Conservation (phyloP, 768 basidiomycete genomes). For the Russula sp. region DNA sequence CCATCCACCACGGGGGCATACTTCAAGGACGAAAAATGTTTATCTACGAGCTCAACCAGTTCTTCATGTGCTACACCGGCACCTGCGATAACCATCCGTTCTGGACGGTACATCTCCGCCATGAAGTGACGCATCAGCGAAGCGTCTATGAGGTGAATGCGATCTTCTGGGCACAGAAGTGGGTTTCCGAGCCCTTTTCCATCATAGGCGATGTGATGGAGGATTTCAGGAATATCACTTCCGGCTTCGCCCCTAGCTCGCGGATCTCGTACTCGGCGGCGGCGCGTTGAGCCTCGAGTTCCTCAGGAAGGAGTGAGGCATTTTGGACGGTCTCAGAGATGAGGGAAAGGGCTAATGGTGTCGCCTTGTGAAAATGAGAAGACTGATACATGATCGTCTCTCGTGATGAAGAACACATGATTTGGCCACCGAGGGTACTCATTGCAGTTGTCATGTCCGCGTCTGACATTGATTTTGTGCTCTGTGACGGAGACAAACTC, state of each 20-base stretch:
- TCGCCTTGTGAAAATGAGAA: slow-evolving; percentile 82
- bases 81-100: slow-evolving; percentile 93
- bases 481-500: slow-evolving; percentile 44
- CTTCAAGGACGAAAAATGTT: slow-evolving; percentile 72
- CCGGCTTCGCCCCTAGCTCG: slow-evolving; percentile 84
- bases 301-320: slow-evolving; percentile 69
- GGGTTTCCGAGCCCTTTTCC: slow-evolving; percentile 83
- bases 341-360: slow-evolving; percentile 78
- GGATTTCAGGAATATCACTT: slow-evolving; percentile 89
- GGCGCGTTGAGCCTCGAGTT: slow-evolving; percentile 78
- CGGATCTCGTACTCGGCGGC: slow-evolving; percentile 89
- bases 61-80: slow-evolving; percentile 89
- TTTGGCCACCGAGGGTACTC: slow-evolving; percentile 85
- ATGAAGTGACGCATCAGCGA: slow-evolving; percentile 60
- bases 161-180: slow-evolving; percentile 81
- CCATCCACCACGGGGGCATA: slow-evolving; percentile 33
- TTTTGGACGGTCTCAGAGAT: slow-evolving; percentile 89
- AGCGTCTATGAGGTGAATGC: slow-evolving; percentile 64
- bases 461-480: slow-evolving; percentile 65
- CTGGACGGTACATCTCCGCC: slow-evolving; percentile 85
- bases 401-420: slow-evolving; percentile 84
- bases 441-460: slow-evolving; percentile 79
- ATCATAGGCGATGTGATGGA: slow-evolving; percentile 84
- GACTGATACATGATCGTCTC: slow-evolving; percentile 99
- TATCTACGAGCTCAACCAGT: slow-evolving; percentile 80